These are phyloP conservation scores for Fusarium heterosporum DNA, from an alignment of 2,329 filamentous ascomycete genomes.

Conservation along the genomic window DNA sequence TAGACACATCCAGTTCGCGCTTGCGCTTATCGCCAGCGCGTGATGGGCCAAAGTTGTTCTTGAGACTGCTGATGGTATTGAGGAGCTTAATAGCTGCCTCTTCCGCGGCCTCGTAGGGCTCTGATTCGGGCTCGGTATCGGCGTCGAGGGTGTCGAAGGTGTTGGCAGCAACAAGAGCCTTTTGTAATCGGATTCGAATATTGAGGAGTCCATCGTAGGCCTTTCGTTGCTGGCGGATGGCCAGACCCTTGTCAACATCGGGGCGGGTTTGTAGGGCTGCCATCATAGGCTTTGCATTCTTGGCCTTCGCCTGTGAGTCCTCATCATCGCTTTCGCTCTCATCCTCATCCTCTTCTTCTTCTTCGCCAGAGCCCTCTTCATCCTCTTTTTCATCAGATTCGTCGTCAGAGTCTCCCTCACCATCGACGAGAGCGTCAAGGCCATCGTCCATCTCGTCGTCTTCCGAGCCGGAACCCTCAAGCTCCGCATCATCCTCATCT, in stretches of 20 bases:
- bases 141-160: conserved; percentile 68
- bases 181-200: conserved; percentile 91
- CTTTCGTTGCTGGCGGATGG: conserved; percentile 86
- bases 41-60: conserved; percentile 67
- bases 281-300: conserved; percentile 51
- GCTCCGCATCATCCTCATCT: conserved; percentile 54
- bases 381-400: conserved; percentile 54
- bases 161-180: conserved; percentile 85
- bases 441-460: conserved; percentile 56
- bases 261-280: conserved; percentile 49
- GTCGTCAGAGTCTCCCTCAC: conserved; percentile 50
- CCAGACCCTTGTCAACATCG: conserved; percentile 86
- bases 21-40: conserved; percentile 72
- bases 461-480: conserved; percentile 53
- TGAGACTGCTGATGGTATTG: conserved; percentile 80
- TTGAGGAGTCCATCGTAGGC: conserved; percentile 91
- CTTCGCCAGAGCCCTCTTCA: conserved; percentile 52
- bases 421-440: conserved; percentile 50
- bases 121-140: conserved; percentile 53
- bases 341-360: conserved; percentile 54
- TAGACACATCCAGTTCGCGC: conserved; percentile 63
- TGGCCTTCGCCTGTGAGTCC: conserved; percentile 39
- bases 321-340: conserved; percentile 54
- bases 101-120: conserved; percentile 81
- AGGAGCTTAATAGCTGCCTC: conserved; percentile 86